Base-by-base conservation (phyloP, 768 basidiomycete genomes). In the Boletus speciosus region DNA sequence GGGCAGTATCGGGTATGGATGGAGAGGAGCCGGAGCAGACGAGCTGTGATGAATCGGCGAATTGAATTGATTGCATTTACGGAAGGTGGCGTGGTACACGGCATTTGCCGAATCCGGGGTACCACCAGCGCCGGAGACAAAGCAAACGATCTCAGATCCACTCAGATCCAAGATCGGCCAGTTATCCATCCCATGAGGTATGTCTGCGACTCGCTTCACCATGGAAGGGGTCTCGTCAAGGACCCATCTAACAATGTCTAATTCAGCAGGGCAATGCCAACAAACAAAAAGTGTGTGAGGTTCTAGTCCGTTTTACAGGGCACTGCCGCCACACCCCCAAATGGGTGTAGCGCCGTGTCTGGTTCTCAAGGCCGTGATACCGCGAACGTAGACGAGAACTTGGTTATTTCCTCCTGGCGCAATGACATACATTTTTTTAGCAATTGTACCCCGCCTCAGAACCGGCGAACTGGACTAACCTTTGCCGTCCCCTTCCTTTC, bases 141-240 rank as follows among this genome's bases (percentile, higher is more conserved):
- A 62, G 43, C 21, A 60, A 66, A 61, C 56, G 61, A 70, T 70
- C 69, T 70, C 6, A 70, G 67, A 71, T 71, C 49, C 37, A n/a
- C 15, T 3, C 16, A 53, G 55, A 66, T 65, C 53, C n/a, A 10
- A 34, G 56, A 66, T 64, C 64, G 25, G 39, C 48, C 15, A 6
- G 25, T 23, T 21, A 39, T 49, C 39, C 54, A 23, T 45, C 31
- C 42, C 51, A 43, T 53, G 56, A 51, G 44, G 29, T 45, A 8
- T 44, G 29, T 44, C 27, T 31, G n/a, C 11, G n/a, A 11, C 29
- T 10, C 29, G 16, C 36, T 12, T 32, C 29, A 19, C 35, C 6
- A 19, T 6, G 5, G 29, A 7, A 25, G 10, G 15, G 11, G 31
- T 45, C 34, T 46, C 32, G 27, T 45, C 31, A 32, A 5, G 11